Percentiles rank a stretch among this genome's conserved stretches.
These are phyloP conservation scores for Colletotrichum liriopes DNA, from an alignment of 2,329 filamentous ascomycete genomes.

Conservation along the genomic window DNA sequence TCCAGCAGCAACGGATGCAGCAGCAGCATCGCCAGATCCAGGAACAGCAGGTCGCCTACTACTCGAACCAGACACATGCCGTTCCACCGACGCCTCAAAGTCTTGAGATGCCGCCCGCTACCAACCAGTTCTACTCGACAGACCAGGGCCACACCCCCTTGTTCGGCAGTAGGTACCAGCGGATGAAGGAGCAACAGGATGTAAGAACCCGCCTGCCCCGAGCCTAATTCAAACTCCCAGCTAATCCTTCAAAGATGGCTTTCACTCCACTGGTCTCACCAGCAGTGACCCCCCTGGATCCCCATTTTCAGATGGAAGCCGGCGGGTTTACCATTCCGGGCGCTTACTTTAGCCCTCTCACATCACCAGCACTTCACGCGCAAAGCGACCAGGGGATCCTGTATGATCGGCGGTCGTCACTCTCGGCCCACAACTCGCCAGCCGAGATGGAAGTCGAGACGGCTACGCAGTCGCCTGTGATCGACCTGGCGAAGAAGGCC, in stretches of 20 bases:
- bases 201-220: slow-evolving; percentile 57
- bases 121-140: slow-evolving; percentile 72
- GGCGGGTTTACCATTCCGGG: slow-evolving; percentile 75
- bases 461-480: slow-evolving; percentile 57
- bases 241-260: slow-evolving; percentile 69
- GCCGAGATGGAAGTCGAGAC: slow-evolving; percentile 71
- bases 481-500: slow-evolving; percentile 67
- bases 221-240: slow-evolving; percentile 42
- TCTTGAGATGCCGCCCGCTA: slow-evolving; percentile 79
- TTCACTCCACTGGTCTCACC: slow-evolving; percentile 88
- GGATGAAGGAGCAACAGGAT: slow-evolving; percentile 79
- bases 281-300: slow-evolving; percentile 85
- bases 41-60: slow-evolving; percentile 65
- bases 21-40: slow-evolving; percentile 72
- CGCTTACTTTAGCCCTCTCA: slow-evolving; percentile 87
- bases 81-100: slow-evolving; percentile 87
- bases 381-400: slow-evolving; percentile 69
- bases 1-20: slow-evolving; percentile 75
- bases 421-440: slow-evolving; percentile 66
- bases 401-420: slow-evolving; percentile 62
- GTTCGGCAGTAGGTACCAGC: slow-evolving; percentile 75
- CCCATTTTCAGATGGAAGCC: slow-evolving; percentile 74
- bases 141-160: slow-evolving; percentile 72
- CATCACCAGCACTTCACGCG: slow-evolving; percentile 84
- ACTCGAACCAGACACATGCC: slow-evolving; percentile 69